Conservation (phyloP, 176 grass and related monocot genomes). For the Alloteropsis semialata region DNA sequence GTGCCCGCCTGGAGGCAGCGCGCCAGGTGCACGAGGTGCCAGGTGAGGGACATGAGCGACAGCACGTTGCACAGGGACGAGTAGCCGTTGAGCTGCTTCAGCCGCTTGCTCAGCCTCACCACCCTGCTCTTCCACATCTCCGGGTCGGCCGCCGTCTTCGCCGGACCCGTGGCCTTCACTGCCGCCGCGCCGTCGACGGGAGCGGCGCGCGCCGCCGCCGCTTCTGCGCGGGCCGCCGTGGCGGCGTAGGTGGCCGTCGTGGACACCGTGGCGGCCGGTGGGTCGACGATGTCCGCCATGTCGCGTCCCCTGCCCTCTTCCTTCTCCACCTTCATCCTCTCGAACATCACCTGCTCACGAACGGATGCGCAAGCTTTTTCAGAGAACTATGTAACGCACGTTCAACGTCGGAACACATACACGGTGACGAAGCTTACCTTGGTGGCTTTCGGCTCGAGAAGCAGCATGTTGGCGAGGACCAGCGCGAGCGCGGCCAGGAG, state of each 20-base stretch:
- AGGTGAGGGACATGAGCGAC: slow-evolving; percentile 65
- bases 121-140: slow-evolving; percentile 36
- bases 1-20: slow-evolving; percentile 29
- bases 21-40: slow-evolving; percentile 83
- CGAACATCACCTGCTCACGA: slow-evolving; percentile 59
- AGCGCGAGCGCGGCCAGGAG: slow-evolving; percentile 46
- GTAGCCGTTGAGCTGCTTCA: slow-evolving; percentile 70
- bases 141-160: slow-evolving; percentile 36
- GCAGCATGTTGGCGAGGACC: slow-evolving; percentile 61
- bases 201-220: neutral
- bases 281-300: slow-evolving; percentile 50
- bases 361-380: neutral
- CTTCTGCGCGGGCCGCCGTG: neutral
- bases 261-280: neutral
- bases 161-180: too few relatives aligned
- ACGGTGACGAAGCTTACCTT: slow-evolving; percentile 26
- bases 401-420: neutral
- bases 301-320: slow-evolving; percentile 83
- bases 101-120: slow-evolving; percentile 40
- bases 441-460: slow-evolving; percentile 75
- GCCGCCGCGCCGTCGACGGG: neutral
- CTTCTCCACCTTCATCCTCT: slow-evolving; percentile 86
- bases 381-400: neutral
- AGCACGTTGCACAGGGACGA: slow-evolving; percentile 80
- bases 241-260: neutral